A percentile compares a stretch with the other conserved stretches of the same genome.
These are phyloP conservation scores for Penicillium taxi DNA, from an alignment of 495 filamentous ascomycete species.

Conservation along the genomic window DNA sequence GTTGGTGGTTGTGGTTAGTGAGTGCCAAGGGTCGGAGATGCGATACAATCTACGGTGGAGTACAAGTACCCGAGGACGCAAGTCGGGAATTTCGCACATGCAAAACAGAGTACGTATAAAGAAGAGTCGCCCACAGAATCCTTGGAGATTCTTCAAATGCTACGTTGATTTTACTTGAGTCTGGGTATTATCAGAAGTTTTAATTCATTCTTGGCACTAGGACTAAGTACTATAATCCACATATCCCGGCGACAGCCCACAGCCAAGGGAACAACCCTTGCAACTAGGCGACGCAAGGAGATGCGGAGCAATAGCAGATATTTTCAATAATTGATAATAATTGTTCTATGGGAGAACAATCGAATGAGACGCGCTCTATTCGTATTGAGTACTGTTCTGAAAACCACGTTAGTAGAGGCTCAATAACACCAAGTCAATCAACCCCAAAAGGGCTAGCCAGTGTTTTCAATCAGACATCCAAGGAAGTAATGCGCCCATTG, in stretches of 20 bases:
- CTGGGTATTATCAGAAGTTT: too few species aligned
- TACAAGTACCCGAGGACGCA: conserved; percentile 19
- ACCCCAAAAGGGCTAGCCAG: conserved; percentile 19
- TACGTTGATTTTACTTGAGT: too few species aligned
- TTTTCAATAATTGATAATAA: too few species aligned
- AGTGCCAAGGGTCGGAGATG: conserved; percentile 6
- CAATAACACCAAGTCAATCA: conserved; percentile 4
- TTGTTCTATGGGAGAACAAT: not conserved
- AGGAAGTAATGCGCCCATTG: conserved; percentile 44
- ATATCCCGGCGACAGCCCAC: not conserved
- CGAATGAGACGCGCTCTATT: too few species aligned
- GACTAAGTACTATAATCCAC: too few species aligned
- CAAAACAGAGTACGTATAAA: not conserved
- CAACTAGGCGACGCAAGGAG: too few species aligned
- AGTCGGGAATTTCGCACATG: conserved; percentile 4
- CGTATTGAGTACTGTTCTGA: conserved; percentile 18
- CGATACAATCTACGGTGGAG: conserved; percentile 26
- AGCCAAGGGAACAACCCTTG: too few species aligned
- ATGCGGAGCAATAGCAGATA: too few species aligned
- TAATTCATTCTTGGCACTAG: not conserved
- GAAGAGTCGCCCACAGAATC: too few species aligned
- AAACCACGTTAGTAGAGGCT: conserved; percentile 18
- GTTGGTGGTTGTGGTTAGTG: conserved; percentile 2
- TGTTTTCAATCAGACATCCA: conserved; percentile 48
- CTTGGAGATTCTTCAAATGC: too few species aligned